Conservation (phyloP, 2,329 filamentous ascomycete species). For the Pseudonectria buxi region DNA sequence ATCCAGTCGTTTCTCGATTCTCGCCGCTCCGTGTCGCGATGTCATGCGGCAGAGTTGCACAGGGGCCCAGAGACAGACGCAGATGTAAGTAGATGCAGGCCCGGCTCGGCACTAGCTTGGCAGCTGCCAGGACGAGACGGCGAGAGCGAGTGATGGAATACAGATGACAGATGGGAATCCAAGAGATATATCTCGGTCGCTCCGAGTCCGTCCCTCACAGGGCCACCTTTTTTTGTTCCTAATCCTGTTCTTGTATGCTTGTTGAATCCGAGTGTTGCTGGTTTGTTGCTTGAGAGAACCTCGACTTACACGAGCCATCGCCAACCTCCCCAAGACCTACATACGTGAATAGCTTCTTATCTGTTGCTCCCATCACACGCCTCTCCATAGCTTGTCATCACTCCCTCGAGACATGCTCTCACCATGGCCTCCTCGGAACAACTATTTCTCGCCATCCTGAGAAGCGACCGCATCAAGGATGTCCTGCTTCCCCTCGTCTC, state of each 20-base stretch:
- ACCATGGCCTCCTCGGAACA: constrained; percentile 45
- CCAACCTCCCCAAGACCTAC: no score
- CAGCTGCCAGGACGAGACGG: neutral
- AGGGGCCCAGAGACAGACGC: no score
- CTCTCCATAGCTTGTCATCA: constrained; percentile 1
- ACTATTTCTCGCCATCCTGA: constrained; percentile 49
- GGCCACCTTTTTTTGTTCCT: constrained; percentile 6
- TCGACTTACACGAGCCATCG: no score
- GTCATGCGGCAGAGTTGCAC: no score
- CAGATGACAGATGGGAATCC: neutral
- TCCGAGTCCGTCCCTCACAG: constrained; percentile 13
- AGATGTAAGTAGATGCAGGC: no score
- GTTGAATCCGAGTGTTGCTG: no score
- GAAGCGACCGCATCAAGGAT: constrained; percentile 44
- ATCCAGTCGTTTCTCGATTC: constrained; percentile 20
- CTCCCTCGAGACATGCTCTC: constrained; percentile 38
- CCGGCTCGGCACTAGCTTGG: neutral
- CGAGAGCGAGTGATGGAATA: neutral
- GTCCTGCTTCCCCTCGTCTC: constrained; percentile 42
- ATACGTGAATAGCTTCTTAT: no score
- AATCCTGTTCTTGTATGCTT: constrained; percentile 1
- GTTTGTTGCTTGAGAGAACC: neutral
- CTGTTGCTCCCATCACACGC: constrained; percentile 1
- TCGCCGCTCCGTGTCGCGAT: no score
- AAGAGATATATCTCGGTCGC: constrained; percentile 22